Base-by-base conservation (phyloP, 1,284 basidiomycete species). In the Naganishia cerealis region DNA sequence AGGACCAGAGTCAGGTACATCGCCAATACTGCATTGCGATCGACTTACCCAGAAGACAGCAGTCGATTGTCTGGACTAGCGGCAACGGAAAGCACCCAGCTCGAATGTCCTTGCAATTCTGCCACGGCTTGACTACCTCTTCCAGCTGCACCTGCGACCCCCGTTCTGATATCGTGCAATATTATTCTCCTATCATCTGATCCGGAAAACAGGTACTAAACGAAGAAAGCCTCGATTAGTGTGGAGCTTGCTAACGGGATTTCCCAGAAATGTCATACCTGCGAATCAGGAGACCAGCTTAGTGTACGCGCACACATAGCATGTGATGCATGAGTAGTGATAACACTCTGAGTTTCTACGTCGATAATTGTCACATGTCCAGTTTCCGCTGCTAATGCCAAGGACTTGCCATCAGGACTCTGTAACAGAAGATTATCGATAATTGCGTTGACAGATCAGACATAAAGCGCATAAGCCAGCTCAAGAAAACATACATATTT, bases 171-270 rank as follows among this genome's bases (percentile, higher is more conserved):
- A 75, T 94, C 92, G 77, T 94, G 91, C 52, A 94, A 80, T 58
- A 91, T 87, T 65, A 94, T 87, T 16, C 90, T 87, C 76, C 91
- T 90, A 78, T 94, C 92, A 78, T 94, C 92, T 1, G 91, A 91
- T 7, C 88, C 92, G 40, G 90, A 90, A 57, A 92, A 82, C 7
- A 94, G 83, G 67, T 91, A 85, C 91, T 92, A 70, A 33, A 33
- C 3, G 29, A 16, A 29, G 10, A 33, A 24, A 55, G 48, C 43
- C 38, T 18, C 24, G 42, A 24, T 33, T 33, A 33, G 29, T 33
- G 29, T 6, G 6, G 43, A 26, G n/a, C n/a, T 10, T 40, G 50
- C 15, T 12, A 55, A 16, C 52, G 53, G 39, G 43, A 46, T 36
- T 26, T 39, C 52, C 43, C 50, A 15, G n/a, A 12, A 26, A 36